Conservation (phyloP, 2,329 filamentous ascomycete genomes). For the Botrytis galanthina region DNA sequence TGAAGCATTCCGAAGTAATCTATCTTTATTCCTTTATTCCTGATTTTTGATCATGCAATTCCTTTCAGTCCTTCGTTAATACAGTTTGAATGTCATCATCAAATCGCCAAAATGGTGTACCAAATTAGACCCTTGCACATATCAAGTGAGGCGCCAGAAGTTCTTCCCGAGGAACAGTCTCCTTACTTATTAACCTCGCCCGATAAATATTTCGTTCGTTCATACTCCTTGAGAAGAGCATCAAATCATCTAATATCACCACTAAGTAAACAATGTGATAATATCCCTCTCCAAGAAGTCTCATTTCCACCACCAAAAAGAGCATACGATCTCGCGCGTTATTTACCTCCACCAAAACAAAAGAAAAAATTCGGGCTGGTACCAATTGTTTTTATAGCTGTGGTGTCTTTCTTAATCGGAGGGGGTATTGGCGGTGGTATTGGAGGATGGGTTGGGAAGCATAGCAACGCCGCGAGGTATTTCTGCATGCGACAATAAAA, state of each 20-base stretch:
- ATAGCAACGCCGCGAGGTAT: conserved; percentile 7
- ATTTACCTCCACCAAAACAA: not conserved
- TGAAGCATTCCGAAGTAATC: not conserved
- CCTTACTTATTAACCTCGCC: conserved; percentile 12
- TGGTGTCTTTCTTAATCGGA: conserved; percentile 25
- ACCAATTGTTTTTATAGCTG: conserved; percentile 19
- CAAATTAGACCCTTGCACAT: conserved; percentile 6
- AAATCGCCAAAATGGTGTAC: conserved; percentile 10
- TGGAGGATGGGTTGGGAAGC: conserved; percentile 18
- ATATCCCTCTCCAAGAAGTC: conserved; percentile 2
- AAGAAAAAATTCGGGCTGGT: conserved; percentile 19
- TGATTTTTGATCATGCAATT: conserved; percentile 14
- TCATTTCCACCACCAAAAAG: conserved; percentile 6
- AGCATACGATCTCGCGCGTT: conserved; percentile 13
- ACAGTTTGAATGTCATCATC: conserved; percentile 1
- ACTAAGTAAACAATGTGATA: not conserved
- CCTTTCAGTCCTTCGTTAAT: conserved; percentile 9
- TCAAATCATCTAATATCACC: not conserved
- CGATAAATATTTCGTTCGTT: conserved; percentile 22
- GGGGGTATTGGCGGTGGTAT: conserved; percentile 27
- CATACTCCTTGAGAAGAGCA: conserved; percentile 9
- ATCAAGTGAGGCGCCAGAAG: conserved; percentile 21
- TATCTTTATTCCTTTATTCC: conserved; percentile 14
- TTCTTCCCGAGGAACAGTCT: conserved; percentile 13
- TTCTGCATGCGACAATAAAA: not conserved